Evolutionary conservation across 1,139 yeast genomes (phyloP), one percentile per base, ranked within the genome.

Genomic region (Ashbya aceris): DNA sequence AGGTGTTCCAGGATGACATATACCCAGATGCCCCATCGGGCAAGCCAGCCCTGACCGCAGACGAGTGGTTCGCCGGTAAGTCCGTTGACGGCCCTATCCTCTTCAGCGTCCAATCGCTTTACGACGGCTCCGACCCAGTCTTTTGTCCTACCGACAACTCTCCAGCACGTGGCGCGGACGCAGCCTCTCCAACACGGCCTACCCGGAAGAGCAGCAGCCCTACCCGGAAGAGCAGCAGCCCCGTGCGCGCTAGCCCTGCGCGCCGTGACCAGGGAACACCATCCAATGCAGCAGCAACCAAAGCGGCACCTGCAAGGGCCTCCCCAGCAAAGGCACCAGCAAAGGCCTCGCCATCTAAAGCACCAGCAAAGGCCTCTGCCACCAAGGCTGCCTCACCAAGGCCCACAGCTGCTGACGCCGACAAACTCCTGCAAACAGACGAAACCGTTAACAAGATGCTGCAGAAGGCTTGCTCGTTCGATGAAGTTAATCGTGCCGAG

Each of bases 1-100:
- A 91, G 58, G 78, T 82, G 53, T 91, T 91, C 70, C 96, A 91
- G 63, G 81, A 74, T 36, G 97, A 89, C 56, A 86, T 91, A 42
- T 91, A 81, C 59, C 96, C 96, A 2, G 95, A 83, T 61, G 85
- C 93, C 31, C 93, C 93, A 30, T 80, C 95, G 3, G 73, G 69
- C 35, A 72, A 76, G 53, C 81, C 96, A 1, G 94, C 96, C 0
- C 64, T 86, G 49, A 61, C 79, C 23, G 89, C 95, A 1, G 74
- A 69, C 2, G 96, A 87, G 51, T 91, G 87, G 83, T 72, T 79
- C 45, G 65, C 62, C 27, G 97, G 96, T 30, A 80, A 86, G 61
- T 72, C 73, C 28, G 80, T 81, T 28, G 77, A 77, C 46, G 93
- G 91, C 6, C 97, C 98, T n/a, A 68, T 84, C 43, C 68, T 87